Evolutionary conservation across 1,139 yeast genomes (phyloP).

Genomic region (Geotrichum fermentans): DNA sequence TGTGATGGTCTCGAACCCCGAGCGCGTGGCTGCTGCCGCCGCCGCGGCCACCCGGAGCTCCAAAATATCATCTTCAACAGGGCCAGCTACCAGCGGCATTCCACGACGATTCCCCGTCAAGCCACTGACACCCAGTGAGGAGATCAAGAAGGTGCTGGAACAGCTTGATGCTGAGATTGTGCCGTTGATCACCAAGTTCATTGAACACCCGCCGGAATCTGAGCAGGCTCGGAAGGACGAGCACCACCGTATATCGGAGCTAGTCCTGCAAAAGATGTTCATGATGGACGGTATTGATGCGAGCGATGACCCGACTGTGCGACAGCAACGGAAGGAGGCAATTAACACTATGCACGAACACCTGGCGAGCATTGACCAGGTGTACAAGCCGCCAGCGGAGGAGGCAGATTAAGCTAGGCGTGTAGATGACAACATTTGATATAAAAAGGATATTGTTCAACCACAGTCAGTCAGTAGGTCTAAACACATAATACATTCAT

Average conservation of each 20-base stretch:
- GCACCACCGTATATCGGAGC: slow-evolving; percentile 38
- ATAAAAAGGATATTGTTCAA: not conserved
- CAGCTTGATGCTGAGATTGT: slow-evolving; percentile 33
- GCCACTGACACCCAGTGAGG: slow-evolving; percentile 25
- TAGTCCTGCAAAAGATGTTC: slow-evolving; percentile 39
- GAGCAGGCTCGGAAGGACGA: slow-evolving; percentile 32
- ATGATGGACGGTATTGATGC: slow-evolving; percentile 41
- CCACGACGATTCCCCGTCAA: slow-evolving; percentile 13
- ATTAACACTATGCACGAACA: slow-evolving; percentile 38
- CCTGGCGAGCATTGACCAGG: slow-evolving; percentile 36
- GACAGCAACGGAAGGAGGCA: slow-evolving; percentile 38
- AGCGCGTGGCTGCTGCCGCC: slow-evolving; percentile 16
- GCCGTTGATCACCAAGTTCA: slow-evolving; percentile 33
- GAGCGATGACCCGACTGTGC: slow-evolving; percentile 30
- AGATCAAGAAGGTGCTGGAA: slow-evolving; percentile 32
- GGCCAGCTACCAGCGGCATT: not conserved
- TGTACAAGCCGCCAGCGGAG: slow-evolving; percentile 1
- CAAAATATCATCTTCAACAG: not conserved
- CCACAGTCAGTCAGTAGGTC: not conserved
- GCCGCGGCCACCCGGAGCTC: slow-evolving; percentile 13
- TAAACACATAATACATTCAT: too few species aligned
- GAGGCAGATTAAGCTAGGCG: too few species aligned
- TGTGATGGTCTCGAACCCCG: slow-evolving; percentile 25
- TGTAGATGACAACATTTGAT: not conserved
- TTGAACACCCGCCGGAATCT: slow-evolving; percentile 31